These are phyloP conservation scores for Fusarium lyarnte DNA, from an alignment of 2,329 filamentous ascomycete species.

Conservation along the genomic window DNA sequence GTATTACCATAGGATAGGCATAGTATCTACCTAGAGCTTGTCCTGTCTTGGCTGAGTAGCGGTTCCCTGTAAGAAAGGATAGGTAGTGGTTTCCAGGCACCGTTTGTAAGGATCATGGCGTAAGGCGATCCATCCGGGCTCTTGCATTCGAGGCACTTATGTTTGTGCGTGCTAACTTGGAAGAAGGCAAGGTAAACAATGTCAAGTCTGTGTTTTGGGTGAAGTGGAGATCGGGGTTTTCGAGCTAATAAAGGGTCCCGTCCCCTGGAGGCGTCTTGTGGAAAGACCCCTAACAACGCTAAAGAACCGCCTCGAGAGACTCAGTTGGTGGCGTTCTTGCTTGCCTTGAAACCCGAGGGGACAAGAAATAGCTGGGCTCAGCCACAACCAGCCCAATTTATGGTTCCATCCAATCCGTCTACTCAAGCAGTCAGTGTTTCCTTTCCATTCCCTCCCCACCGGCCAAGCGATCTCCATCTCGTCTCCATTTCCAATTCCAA, in stretches of 20 bases:
- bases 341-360: slow-evolving; percentile 16
- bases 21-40: background rate
- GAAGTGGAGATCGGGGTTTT: background rate
- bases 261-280: background rate
- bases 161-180: background rate
- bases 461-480: slow-evolving; percentile 27
- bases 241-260: slow-evolving; percentile 5
- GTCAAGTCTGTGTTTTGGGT: background rate
- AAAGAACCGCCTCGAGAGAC: slow-evolving; percentile 8
- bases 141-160: background rate
- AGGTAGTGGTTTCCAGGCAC: background rate
- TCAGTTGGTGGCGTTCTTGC: slow-evolving; percentile 9
- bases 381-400: slow-evolving; percentile 36
- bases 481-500: slow-evolving; percentile 4
- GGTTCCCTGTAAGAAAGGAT: background rate
- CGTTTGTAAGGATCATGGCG: background rate
- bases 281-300: slow-evolving; percentile 17
- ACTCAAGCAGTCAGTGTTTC: background rate
- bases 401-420: slow-evolving; percentile 15
- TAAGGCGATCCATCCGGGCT: background rate
- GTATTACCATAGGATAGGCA: background rate
- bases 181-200: background rate
- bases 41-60: slow-evolving; percentile 1
- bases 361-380: slow-evolving; percentile 14
- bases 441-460: slow-evolving; percentile 28